Base-by-base conservation (phyloP, 805 yeast species). In the Pichia heedii region DNA sequence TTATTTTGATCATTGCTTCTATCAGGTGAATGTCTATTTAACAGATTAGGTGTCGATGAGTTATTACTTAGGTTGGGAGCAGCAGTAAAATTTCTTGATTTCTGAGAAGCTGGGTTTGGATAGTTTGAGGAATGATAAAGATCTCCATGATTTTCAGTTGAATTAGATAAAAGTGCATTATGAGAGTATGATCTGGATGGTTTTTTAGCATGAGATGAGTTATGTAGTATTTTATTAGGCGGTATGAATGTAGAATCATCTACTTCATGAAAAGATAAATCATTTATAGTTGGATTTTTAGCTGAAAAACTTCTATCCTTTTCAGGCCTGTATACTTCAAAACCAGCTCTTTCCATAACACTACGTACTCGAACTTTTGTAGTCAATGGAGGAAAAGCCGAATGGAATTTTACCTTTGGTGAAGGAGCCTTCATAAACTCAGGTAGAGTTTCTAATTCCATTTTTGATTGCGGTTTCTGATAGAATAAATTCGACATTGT, bases 331-430 rank as follows among this genome's bases (percentile, higher is more conserved):
- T 67, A 68, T 11, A 74, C 75, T 21, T 84, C 93, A 54, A 84
- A 84, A 0, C 95, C 95, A 0, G 93, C 93, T 51, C 93, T 64
- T 57, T 84, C 93, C 60, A 82, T 77, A 2, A 83, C 93, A 2
- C 88, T 80, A 51, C 71, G 70, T 53, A 79, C 81, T 24, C 77
- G 64, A 39, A 72, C 77, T 32, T 74, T 73, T 0, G 82, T 76
- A 43, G 77, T 78, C 47, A 84, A 62, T 0, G 86, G 82, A 2
- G 94, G 94, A 51, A 84, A 84, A 4, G 81, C 76, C 11, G 77
- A 72, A 50, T 76, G 62, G 39, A 66, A 62, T 33, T 57, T 51
- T n/a, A 63, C 61, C 24, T 62, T 58, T 5, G 70, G 57, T 22
- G 63, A 49, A 12, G 40, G 19, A 1, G 50, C 38, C 36, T 63